These are phyloP conservation scores for Entomortierella chlamydospora DNA, from an alignment of 192 early-diverging fungal species.

Conservation along the genomic window DNA sequence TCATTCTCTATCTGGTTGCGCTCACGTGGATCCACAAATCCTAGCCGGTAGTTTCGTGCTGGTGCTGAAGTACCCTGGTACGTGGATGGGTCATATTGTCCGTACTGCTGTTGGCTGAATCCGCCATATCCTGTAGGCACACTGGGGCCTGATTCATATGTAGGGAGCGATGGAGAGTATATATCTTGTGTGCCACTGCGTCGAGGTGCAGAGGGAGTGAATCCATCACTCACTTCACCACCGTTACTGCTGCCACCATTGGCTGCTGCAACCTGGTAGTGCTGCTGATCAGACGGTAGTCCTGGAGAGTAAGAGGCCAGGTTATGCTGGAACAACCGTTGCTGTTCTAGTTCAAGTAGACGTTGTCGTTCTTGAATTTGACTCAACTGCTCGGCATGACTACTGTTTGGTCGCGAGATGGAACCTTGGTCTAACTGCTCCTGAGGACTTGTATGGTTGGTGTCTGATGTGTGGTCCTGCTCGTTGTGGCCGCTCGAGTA, in stretches of 20 bases:
- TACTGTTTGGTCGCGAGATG: background rate
- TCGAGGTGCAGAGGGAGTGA: conserved; percentile 5
- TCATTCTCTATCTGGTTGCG: conserved; percentile 34
- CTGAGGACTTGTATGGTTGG: background rate
- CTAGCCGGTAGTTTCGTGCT: conserved; percentile 33
- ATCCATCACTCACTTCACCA: background rate
- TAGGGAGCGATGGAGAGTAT: conserved; percentile 17
- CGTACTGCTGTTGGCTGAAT: conserved; percentile 12
- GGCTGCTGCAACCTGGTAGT: conserved; percentile 24
- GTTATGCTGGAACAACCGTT: conserved; percentile 46
- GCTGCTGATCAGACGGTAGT: conserved; percentile 17
- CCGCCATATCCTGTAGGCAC: conserved; percentile 10
- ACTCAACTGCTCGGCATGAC: conserved; percentile 12
- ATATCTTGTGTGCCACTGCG: conserved; percentile 29
- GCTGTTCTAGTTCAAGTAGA: conserved; percentile 38
- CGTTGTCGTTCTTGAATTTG: conserved; percentile 47
- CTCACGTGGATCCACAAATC: conserved; percentile 40
- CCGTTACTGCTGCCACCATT: background rate
- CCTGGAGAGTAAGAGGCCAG: conserved; percentile 32
- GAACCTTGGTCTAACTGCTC: conserved; percentile 1
- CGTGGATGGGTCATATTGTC: conserved; percentile 15
- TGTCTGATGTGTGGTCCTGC: conserved; percentile 9
- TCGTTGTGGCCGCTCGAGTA: conserved; percentile 12
- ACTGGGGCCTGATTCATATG: conserved; percentile 7
- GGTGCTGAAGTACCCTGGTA: conserved; percentile 10